Evolutionary conservation across 163 green algal genomes (phyloP).

Genomic region (Prototheca wickerhamii): DNA sequence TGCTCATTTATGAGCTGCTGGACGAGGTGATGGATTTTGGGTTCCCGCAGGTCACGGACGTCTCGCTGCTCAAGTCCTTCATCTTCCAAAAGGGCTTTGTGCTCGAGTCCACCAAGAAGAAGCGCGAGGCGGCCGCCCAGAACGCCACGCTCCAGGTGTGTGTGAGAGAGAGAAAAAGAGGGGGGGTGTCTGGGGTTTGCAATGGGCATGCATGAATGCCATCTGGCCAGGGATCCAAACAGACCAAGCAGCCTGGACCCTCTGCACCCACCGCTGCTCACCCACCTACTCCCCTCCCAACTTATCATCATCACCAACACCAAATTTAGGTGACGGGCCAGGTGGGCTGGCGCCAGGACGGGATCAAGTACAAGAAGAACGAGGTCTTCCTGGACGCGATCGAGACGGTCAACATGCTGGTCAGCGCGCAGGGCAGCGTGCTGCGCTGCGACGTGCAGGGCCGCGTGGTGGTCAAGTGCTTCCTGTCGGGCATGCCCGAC

Average conservation of each 20-base stretch:
- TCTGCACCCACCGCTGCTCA: too few species aligned
- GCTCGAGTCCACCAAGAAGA: slow-evolving; percentile 45
- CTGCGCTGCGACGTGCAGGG: slow-evolving; percentile 84
- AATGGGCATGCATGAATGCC: too few species aligned
- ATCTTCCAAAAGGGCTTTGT: slow-evolving; percentile 85
- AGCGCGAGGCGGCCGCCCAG: slow-evolving; percentile 44
- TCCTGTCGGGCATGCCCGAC: slow-evolving; percentile 94
- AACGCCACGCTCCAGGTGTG: slow-evolving; percentile 64
- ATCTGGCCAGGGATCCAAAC: too few species aligned
- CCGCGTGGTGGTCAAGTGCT: slow-evolving; percentile 88
- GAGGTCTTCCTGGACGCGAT: slow-evolving; percentile 91
- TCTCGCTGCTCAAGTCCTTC: slow-evolving; percentile 79
- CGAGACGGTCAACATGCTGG: slow-evolving; percentile 30
- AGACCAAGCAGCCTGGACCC: too few species aligned
- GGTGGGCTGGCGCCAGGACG: slow-evolving; percentile 76
- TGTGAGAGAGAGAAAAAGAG: too few species aligned
- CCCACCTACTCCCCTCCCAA: too few species aligned
- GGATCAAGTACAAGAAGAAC: slow-evolving; percentile 92
- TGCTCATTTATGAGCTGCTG: slow-evolving; percentile 91
- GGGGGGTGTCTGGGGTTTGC: too few species aligned
- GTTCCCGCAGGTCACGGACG: slow-evolving; percentile 77
- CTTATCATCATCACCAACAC: too few species aligned
- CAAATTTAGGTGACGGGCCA: slow-evolving; percentile 89
- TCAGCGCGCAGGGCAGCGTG: slow-evolving; percentile 40
- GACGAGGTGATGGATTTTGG: slow-evolving; percentile 87